Evolutionary conservation across 2,329 filamentous ascomycete species (phyloP), one percentile per base, ranked within the genome.

Genomic region (Fulvia fulva): DNA sequence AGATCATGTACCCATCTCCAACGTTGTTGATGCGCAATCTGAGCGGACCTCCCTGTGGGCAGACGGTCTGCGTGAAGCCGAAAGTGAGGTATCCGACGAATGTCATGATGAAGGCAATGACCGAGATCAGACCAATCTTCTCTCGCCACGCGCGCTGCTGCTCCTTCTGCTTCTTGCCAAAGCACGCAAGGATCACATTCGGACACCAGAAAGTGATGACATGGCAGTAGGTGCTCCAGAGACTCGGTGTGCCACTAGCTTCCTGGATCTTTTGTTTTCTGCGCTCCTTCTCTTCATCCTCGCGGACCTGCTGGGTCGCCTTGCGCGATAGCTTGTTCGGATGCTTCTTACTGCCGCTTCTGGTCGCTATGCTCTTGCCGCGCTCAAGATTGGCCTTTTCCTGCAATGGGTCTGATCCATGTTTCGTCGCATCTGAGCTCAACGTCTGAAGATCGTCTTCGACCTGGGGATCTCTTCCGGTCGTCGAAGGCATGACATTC

Each of bases 81-180:
- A 99, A 99, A 0, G 94, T 99, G 55, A 99, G 79, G 77, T 93
- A 99, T 70, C 94, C 94, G 50, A 99, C 93, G 70, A 92, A 86
- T 9, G 85, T 83, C 80, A 92, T 95, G 71, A 97, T 92, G 60
- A 88, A 71, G 30, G 96, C 71, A 71, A 99, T 99, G 71, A 99
- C 86, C 76, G 92, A 96, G 77, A 97, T 90, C 58, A 99, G 78
- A 2, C 94, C 94, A 81, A 99, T 95, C 81, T 99, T 99, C 73
- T 99, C 94, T 65, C 94, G 85, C 94, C 94, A 99, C 2, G 94
- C 94, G 69, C 91, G 84, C 71, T 91, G 88, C 74, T 97, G 91
- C 16, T 88, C 91, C 74, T 89, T 94, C 47, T 89, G 83, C 7
- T 86, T 85, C 80, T 89, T 95, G 41, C 92, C 91, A 69, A 91